These are phyloP conservation scores for Plasmodium knowlesi DNA, from an alignment of 169 alveolate species.

Conservation along the genomic window DNA sequence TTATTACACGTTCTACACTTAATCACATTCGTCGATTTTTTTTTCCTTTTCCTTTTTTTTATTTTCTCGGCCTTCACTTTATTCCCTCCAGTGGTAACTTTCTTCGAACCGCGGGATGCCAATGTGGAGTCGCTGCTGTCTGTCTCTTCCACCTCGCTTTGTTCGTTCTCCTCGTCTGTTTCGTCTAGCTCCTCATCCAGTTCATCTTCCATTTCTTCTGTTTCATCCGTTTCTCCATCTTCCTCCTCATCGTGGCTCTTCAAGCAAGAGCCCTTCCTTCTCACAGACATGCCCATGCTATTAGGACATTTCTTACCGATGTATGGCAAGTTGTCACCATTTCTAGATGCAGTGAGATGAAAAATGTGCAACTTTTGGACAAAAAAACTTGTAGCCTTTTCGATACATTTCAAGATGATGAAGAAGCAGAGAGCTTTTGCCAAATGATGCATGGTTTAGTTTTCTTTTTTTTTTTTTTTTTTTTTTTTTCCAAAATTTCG, in stretches of 20 bases:
- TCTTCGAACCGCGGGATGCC: neutral
- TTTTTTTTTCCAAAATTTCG: neutral
- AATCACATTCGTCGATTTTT: slow-evolving; percentile 1
- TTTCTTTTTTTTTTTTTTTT: slow-evolving; percentile 2
- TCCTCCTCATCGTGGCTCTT: neutral
- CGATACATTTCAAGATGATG: neutral
- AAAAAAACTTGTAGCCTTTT: slow-evolving; percentile 10
- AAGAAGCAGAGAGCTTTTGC: slow-evolving; percentile 10
- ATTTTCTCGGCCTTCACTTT: neutral
- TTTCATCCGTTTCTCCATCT: neutral
- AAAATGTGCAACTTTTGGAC: neutral
- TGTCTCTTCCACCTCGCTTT: neutral
- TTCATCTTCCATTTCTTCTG: neutral
- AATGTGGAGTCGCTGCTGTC: neutral
- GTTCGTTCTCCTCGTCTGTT: neutral
- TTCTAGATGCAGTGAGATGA: slow-evolving; percentile 2
- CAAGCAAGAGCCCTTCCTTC: neutral
- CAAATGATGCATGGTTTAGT: slow-evolving; percentile 17
- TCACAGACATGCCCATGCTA: neutral
- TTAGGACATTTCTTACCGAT: slow-evolving; percentile 6
- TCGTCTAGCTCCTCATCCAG: neutral
- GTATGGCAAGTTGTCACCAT: neutral
- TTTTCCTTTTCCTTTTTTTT: slow-evolving; percentile 33
- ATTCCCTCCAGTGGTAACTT: neutral
- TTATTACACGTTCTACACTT: slow-evolving; percentile 63